These are phyloP conservation scores for Anacardium occidentale DNA, from an alignment of 345 rosid species.

Conservation along the genomic window DNA sequence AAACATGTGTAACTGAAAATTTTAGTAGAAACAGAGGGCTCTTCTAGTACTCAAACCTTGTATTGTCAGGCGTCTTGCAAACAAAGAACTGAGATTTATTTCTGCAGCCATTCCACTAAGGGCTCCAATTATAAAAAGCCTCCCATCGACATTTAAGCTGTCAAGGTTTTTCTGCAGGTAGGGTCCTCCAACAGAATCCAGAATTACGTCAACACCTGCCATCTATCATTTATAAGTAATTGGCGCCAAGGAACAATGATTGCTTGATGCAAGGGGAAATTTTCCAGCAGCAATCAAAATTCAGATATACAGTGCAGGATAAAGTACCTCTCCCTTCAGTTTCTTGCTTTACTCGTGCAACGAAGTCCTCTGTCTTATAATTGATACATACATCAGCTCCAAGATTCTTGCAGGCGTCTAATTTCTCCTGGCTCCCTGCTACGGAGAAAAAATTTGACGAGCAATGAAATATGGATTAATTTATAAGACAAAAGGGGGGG, in stretches of 20 bases:
- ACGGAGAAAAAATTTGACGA: slow-evolving; percentile 3
- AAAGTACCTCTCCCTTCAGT: slow-evolving; percentile 68
- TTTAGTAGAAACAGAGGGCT: neutral
- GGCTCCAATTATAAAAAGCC: slow-evolving; percentile 69
- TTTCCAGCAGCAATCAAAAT: neutral
- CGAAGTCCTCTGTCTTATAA: slow-evolving; percentile 85
- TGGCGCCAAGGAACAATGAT: neutral
- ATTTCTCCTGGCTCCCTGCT: slow-evolving; percentile 68
- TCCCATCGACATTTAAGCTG: slow-evolving; percentile 72
- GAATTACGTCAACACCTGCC: slow-evolving; percentile 72
- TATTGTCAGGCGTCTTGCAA: slow-evolving; percentile 69
- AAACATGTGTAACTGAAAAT: neutral
- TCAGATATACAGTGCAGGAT: neutral
- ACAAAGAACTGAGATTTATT: slow-evolving; percentile 50
- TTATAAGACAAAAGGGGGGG: neutral
- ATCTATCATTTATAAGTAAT: neutral
- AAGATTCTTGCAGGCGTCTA: slow-evolving; percentile 72
- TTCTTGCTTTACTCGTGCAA: slow-evolving; percentile 67
- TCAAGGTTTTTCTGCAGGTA: slow-evolving; percentile 72
- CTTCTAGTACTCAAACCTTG: slow-evolving; percentile 45
- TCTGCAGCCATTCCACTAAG: slow-evolving; percentile 61
- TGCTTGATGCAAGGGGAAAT: neutral
- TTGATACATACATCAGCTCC: slow-evolving; percentile 86
- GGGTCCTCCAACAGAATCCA: slow-evolving; percentile 75
- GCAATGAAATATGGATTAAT: neutral